Percentiles rank a stretch among this genome's conserved stretches.
These are phyloP conservation scores for Tilletiopsis washingtonensis DNA, from an alignment of 1,284 basidiomycete genomes.

Conservation along the genomic window DNA sequence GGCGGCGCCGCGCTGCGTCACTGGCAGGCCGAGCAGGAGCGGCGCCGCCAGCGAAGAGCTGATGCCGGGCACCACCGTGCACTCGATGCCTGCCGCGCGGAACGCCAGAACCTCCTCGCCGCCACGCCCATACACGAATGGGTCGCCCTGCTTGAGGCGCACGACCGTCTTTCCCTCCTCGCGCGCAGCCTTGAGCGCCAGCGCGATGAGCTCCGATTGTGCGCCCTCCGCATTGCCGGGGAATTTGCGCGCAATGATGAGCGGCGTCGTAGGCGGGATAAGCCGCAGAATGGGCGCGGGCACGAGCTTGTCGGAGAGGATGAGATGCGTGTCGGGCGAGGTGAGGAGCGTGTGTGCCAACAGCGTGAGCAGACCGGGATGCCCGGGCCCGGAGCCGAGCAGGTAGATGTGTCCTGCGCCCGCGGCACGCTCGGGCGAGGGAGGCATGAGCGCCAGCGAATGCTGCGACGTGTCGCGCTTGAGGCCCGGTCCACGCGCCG, in stretches of 20 bases:
- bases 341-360: constrained; percentile 76
- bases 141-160: constrained; percentile 92
- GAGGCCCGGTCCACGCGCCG: background rate
- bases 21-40: constrained; percentile 77
- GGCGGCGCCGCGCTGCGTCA: constrained; percentile 89
- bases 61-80: constrained; percentile 79
- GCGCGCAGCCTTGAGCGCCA: constrained; percentile 70
- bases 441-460: constrained; percentile 21
- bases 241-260: constrained; percentile 85
- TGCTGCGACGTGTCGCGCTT: constrained; percentile 19
- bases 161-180: constrained; percentile 75
- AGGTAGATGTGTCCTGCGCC: constrained; percentile 54
- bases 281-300: constrained; percentile 77
- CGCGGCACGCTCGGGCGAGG: background rate
- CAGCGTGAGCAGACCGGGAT: constrained; percentile 80
- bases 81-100: constrained; percentile 71
- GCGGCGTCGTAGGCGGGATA: constrained; percentile 61
- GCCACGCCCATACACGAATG: constrained; percentile 83
- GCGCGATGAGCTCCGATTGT: constrained; percentile 85
- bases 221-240: constrained; percentile 93
- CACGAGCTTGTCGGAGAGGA: constrained; percentile 95
- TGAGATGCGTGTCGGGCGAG: constrained; percentile 62
- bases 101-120: constrained; percentile 92
- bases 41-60: constrained; percentile 82
- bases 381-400: constrained; percentile 88